These are phyloP conservation scores for Coemansia pectinata DNA, from an alignment of 192 early-diverging fungal genomes.

Conservation along the genomic window DNA sequence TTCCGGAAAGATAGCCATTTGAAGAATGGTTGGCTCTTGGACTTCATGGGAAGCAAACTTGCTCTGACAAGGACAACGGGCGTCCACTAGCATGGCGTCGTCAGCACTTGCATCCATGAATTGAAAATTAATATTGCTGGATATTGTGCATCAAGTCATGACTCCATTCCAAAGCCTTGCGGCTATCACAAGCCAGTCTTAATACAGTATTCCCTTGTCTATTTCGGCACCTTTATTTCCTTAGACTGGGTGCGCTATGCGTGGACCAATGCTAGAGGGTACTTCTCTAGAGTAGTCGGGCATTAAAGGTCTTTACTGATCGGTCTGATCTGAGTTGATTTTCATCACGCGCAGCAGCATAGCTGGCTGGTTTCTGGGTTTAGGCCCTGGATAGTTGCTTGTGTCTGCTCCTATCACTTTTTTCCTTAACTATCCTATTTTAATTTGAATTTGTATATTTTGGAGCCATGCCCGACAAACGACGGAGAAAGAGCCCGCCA, in stretches of 20 bases:
- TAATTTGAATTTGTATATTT: neutral
- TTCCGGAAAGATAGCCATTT: neutral
- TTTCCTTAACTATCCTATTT: neutral
- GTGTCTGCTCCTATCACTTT: neutral
- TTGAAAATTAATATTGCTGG: neutral
- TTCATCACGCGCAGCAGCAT: neutral
- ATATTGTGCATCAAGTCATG: neutral
- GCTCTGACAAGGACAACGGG: neutral
- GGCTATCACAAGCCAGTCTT: neutral
- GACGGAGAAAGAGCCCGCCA: neutral
- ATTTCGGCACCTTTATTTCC: neutral
- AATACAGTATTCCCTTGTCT: neutral
- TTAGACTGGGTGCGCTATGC: neutral
- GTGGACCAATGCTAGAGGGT: neutral
- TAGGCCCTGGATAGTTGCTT: neutral
- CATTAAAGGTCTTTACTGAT: neutral
- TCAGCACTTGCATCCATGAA: neutral
- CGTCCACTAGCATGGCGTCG: neutral
- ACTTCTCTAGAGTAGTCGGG: neutral
- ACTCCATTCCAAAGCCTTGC: neutral
- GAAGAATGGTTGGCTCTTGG: neutral
- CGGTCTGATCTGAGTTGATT: conserved; percentile 1
- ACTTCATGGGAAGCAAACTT: neutral
- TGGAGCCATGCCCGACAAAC: neutral
- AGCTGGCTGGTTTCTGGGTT: neutral